phyloP scores from a whole-genome alignment of 2,329 filamentous ascomycete species.

The Sporothrix inflata region DNA sequence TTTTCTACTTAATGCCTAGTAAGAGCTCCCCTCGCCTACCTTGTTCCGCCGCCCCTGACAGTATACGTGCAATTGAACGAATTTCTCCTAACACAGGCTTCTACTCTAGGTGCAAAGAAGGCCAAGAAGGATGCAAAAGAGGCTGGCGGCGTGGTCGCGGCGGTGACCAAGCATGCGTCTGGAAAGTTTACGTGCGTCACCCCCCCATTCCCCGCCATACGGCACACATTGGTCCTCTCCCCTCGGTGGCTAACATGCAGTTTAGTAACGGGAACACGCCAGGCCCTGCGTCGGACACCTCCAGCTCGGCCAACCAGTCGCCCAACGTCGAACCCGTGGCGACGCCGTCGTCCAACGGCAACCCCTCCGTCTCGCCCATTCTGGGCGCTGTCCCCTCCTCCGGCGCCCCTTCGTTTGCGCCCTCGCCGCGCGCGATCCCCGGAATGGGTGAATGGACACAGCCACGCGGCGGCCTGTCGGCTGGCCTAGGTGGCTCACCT shows the following conservation, averaged over 20 bases:
- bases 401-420: slow-evolving; percentile 45
- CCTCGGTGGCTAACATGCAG: not conserved
- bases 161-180: slow-evolving; percentile 57
- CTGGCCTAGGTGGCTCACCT: slow-evolving; percentile 55
- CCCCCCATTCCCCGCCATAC: slow-evolving; percentile 17
- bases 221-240: not conserved
- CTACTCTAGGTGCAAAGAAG: slow-evolving; percentile 46
- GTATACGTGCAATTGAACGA: not conserved
- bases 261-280: slow-evolving; percentile 42
- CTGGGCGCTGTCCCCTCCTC: slow-evolving; percentile 54
- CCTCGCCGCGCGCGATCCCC: slow-evolving; percentile 49
- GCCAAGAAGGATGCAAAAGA: slow-evolving; percentile 60
- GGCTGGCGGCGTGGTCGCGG: slow-evolving; percentile 55
- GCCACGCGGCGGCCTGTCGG: slow-evolving; percentile 40
- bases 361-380: slow-evolving; percentile 50
- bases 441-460: slow-evolving; percentile 49
- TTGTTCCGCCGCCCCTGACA: not conserved
- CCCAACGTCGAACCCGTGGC: slow-evolving; percentile 51
- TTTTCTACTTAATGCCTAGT: slow-evolving; percentile 36
- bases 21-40: not conserved
- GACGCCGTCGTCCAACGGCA: slow-evolving; percentile 47
- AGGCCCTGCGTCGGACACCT: slow-evolving; percentile 47
- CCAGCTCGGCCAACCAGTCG: slow-evolving; percentile 48
- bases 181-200: slow-evolving; percentile 56
- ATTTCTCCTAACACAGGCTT: not conserved